These are phyloP conservation scores for Spencermartinsiella europaea DNA, from an alignment of 805 yeast genomes.

Conservation along the genomic window DNA sequence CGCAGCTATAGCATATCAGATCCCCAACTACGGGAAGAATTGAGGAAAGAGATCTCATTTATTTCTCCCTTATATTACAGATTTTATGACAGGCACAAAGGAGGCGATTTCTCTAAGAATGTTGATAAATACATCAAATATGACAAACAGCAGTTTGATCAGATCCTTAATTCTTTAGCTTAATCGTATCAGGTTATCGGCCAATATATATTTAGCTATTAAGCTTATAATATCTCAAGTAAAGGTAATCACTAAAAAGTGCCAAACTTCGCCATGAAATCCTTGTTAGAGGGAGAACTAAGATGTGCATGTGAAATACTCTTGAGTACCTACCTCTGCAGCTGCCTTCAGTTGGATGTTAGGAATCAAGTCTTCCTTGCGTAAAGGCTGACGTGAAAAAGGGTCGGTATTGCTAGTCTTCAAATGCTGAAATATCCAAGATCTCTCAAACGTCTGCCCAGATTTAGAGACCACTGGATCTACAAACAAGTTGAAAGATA, in stretches of 20 bases:
- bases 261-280: constrained; percentile 14
- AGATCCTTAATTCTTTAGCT: constrained; percentile 32
- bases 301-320: not conserved
- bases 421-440: constrained; percentile 37
- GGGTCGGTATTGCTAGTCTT: constrained; percentile 38
- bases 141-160: constrained; percentile 38
- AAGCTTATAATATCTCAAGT: too few species aligned
- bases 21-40: constrained; percentile 52
- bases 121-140: constrained; percentile 66
- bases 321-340: constrained; percentile 24
- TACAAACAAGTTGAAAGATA: constrained; percentile 36
- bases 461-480: constrained; percentile 44
- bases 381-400: constrained; percentile 35
- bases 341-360: constrained; percentile 39
- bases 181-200: too few species aligned
- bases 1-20: constrained; percentile 64
- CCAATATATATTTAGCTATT: too few species aligned
- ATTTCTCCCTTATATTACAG: constrained; percentile 81
- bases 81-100: constrained; percentile 70
- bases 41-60: constrained; percentile 66
- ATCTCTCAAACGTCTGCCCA: constrained; percentile 40
- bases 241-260: constrained; percentile 12
- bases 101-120: constrained; percentile 68
- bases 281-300: constrained; percentile 8
- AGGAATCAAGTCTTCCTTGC: constrained; percentile 36